phyloP scores from a whole-genome alignment of 1,284 basidiomycete species.

The Rhodotorula sp. region DNA sequence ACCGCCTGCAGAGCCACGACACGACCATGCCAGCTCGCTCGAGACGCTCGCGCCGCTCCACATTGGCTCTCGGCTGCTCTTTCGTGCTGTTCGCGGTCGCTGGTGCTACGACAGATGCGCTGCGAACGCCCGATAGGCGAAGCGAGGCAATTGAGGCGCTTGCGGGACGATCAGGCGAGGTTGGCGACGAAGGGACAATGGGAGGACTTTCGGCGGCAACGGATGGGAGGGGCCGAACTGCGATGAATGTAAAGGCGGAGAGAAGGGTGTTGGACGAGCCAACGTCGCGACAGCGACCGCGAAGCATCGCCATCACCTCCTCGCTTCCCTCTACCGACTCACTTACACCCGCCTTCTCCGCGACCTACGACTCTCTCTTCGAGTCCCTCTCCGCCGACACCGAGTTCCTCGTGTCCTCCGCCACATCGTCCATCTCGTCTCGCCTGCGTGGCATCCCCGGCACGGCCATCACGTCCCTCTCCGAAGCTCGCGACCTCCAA shows the following conservation, averaged over 20 bases:
- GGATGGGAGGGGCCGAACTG: neutral
- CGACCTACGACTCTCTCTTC: conserved; percentile 4
- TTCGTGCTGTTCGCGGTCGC: no score
- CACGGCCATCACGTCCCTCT: conserved; percentile 32
- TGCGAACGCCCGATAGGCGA: no score
- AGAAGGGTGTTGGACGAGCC: no score
- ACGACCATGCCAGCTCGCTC: neutral
- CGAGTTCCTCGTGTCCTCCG: neutral
- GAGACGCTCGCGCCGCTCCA: neutral
- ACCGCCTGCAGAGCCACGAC: neutral
- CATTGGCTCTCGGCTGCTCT: no score
- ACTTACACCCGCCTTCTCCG: neutral
- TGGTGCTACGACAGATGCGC: no score
- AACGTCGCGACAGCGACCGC: neutral
- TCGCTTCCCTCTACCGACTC: conserved; percentile 2
- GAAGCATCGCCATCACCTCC: conserved; percentile 4
- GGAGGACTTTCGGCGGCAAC: neutral
- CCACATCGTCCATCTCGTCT: neutral
- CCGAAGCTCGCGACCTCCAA: conserved; percentile 40
- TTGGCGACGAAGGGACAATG: no score
- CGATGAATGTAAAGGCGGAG: neutral
- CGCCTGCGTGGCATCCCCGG: conserved; percentile 42
- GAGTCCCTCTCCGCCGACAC: conserved; percentile 1
- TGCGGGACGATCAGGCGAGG: no score
- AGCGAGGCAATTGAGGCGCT: no score